Conservation (phyloP, 208 protist genomes). For the Wallacemonas collosoma region DNA sequence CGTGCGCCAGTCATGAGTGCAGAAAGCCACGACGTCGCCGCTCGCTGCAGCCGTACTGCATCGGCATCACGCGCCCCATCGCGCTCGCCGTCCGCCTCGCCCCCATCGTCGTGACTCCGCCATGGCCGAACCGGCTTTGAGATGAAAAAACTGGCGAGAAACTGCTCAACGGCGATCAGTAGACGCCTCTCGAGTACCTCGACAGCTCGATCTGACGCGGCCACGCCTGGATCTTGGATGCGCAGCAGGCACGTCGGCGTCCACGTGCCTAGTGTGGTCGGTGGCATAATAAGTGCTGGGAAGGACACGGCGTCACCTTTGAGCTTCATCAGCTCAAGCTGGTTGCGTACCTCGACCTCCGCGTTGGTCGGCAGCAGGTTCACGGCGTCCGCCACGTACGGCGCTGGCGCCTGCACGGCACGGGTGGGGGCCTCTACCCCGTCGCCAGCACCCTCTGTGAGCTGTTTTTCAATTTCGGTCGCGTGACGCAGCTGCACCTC, state of each 20-base stretch:
- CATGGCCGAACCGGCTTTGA: constrained; percentile 3
- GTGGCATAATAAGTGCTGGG: constrained; percentile 49
- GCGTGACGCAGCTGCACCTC: not conserved
- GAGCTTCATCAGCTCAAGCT: constrained; percentile 61
- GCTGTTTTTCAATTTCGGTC: not conserved
- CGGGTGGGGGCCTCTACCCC: too few relatives aligned
- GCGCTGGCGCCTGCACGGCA: too few relatives aligned
- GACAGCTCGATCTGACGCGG: not conserved
- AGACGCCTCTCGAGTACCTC: constrained; percentile 5
- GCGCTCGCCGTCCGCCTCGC: not conserved
- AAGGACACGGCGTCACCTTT: constrained; percentile 65
- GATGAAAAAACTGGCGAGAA: constrained; percentile 9
- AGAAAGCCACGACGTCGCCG: constrained; percentile 23
- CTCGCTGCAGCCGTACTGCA: constrained; percentile 4
- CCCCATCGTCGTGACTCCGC: too few relatives aligned
- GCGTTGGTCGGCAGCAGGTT: constrained; percentile 85
- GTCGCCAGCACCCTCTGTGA: not conserved
- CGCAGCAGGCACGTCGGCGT: constrained; percentile 72
- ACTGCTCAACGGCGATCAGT: constrained; percentile 3
- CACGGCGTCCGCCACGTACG: constrained; percentile 63
- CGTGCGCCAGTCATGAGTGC: constrained; percentile 16
- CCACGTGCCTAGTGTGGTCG: constrained; percentile 63
- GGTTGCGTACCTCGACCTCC: constrained; percentile 68
- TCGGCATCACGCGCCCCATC: not conserved
- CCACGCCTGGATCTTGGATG: constrained; percentile 1